These are phyloP conservation scores for Erysimum cheiranthoides DNA, from an alignment of 345 rosid genomes.

Conservation along the genomic window DNA sequence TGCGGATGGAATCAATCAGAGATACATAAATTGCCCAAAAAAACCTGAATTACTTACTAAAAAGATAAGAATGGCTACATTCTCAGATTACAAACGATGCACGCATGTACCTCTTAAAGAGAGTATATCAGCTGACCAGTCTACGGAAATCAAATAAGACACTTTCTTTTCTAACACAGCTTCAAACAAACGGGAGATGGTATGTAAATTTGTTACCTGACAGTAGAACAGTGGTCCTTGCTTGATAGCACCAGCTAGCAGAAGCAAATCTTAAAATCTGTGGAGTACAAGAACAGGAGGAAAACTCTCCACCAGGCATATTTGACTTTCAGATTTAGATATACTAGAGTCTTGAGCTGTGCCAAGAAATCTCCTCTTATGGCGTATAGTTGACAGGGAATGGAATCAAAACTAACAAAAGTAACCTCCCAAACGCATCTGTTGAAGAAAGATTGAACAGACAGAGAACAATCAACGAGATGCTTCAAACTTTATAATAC, in stretches of 20 bases:
- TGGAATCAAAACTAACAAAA: conserved; percentile 6
- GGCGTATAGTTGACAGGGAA: conserved; percentile 18
- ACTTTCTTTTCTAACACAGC: conserved; percentile 9
- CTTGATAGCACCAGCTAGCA: conserved; percentile 13
- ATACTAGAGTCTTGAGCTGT: conserved; percentile 26
- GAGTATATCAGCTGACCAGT: conserved; percentile 14
- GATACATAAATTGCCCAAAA: neutral
- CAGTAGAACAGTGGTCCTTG: conserved; percentile 10
- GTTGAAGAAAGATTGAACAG: conserved; percentile 2
- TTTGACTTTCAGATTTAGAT: conserved; percentile 1
- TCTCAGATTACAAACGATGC: conserved; percentile 6
- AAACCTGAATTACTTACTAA: neutral
- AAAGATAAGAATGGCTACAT: neutral
- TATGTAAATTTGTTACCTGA: conserved; percentile 31
- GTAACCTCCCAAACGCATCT: neutral
- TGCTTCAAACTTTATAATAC: conserved; percentile 24
- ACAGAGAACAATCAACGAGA: neutral
- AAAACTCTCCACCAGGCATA: neutral
- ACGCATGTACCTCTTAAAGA: neutral
- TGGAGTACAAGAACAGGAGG: neutral
- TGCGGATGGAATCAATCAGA: neutral
- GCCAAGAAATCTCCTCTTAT: neutral
- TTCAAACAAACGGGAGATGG: neutral
- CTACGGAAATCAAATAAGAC: neutral
- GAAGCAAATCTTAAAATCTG: neutral